Percentiles rank a stretch among this genome's conserved stretches.
These are phyloP conservation scores for Colletotrichum siamense DNA, from an alignment of 2,329 filamentous ascomycete species.

Conservation along the genomic window DNA sequence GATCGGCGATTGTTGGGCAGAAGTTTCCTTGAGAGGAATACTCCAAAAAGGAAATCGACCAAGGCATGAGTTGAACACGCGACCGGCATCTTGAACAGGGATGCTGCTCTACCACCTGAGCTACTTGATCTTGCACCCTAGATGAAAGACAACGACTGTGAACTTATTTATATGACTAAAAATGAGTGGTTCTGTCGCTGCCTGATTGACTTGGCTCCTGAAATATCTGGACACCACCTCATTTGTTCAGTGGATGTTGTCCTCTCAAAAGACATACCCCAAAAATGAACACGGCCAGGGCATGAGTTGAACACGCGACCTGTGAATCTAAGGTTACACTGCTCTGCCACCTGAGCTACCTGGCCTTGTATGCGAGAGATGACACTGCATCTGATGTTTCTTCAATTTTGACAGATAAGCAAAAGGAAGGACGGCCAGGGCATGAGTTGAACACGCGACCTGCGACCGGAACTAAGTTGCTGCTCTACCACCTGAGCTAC, in stretches of 20 bases:
- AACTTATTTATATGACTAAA: not conserved
- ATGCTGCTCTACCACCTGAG: not conserved
- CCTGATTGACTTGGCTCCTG: not conserved
- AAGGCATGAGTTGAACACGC: not conserved
- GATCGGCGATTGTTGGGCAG: too few relatives aligned
- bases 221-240: not conserved
- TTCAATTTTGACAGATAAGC: too few relatives aligned
- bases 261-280: not conserved
- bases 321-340: not conserved
- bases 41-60: not conserved
- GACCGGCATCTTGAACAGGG: not conserved
- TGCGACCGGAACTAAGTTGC: too few relatives aligned
- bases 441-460: not conserved
- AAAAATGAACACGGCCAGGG: not conserved
- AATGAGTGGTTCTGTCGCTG: not conserved
- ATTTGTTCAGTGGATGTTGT: not conserved
- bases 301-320: not conserved
- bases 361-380: not conserved
- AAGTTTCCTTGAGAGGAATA: too few relatives aligned
- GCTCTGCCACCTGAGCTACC: not conserved
- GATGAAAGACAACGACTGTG: not conserved
- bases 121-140: not conserved
- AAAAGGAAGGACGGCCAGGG: not conserved
- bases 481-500: not conserved
- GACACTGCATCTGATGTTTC: rapidly evolving